Conservation (phyloP, 139 green algal genomes). For the Ulvella scutata region DNA sequence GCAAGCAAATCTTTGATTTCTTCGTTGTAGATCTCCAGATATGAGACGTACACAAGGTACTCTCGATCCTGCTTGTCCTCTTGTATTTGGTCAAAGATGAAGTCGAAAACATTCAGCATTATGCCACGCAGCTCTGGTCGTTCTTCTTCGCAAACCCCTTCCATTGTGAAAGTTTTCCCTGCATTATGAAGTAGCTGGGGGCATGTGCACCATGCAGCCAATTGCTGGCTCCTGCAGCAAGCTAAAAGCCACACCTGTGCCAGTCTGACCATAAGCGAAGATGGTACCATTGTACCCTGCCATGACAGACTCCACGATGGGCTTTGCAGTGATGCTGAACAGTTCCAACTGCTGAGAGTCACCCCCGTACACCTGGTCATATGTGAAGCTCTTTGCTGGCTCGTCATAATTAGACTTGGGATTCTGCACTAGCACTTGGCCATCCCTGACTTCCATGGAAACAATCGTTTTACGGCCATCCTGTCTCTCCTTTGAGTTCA, state of each 20-base stretch:
- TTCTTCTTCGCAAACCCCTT: conserved; percentile 18
- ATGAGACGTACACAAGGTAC: conserved; percentile 57
- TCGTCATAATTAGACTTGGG: conserved; percentile 31
- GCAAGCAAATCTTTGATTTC: conserved; percentile 49
- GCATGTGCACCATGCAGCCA: too few relatives aligned
- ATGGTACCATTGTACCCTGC: conserved; percentile 62
- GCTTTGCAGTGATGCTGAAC: conserved; percentile 45
- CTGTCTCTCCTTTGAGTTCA: conserved; percentile 51
- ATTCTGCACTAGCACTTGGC: conserved; percentile 35
- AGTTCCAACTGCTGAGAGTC: conserved; percentile 37
- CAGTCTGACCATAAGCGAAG: conserved; percentile 52
- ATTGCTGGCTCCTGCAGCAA: neutral
- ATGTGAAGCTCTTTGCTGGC: conserved; percentile 46
- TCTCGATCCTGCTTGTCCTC: conserved; percentile 31
- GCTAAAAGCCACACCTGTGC: conserved; percentile 6
- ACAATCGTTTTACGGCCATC: conserved; percentile 47
- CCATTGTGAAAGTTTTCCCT: conserved; percentile 16
- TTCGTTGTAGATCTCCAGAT: conserved; percentile 82
- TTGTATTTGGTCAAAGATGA: conserved; percentile 51
- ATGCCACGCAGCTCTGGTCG: conserved; percentile 44
- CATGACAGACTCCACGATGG: conserved; percentile 50
- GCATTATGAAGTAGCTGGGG: neutral
- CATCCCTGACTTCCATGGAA: conserved; percentile 36
- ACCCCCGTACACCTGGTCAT: conserved; percentile 58
- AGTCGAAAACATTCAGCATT: conserved; percentile 53